Evolutionary conservation across 352 stramenopile species (phyloP).

Genomic region (Phytophthora pistaciae): DNA sequence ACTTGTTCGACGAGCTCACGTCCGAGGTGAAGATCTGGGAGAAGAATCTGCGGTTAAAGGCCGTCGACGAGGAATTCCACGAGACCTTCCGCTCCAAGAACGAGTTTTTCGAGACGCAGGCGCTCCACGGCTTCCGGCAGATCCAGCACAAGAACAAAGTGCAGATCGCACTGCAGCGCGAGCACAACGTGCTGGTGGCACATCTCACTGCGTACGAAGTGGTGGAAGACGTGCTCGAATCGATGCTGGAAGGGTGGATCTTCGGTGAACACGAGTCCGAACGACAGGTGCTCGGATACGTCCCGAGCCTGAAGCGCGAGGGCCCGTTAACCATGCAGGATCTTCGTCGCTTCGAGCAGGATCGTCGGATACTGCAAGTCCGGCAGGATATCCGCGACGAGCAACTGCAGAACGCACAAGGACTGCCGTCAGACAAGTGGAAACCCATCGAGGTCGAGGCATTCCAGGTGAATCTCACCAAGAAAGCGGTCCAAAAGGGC

Average conservation of each 20-base stretch:
- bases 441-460: constrained; percentile 75
- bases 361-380: constrained; percentile 47
- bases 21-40: constrained; percentile 75
- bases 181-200: constrained; percentile 91
- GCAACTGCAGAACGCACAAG: constrained; percentile 54
- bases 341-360: constrained; percentile 67
- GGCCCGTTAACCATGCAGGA: constrained; percentile 77
- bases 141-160: constrained; percentile 86
- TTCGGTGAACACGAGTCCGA: constrained; percentile 94
- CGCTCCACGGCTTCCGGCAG: constrained; percentile 92
- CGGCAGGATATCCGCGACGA: constrained; percentile 42
- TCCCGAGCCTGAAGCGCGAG: constrained; percentile 88
- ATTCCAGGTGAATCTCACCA: constrained; percentile 53
- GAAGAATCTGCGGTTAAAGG: constrained; percentile 71
- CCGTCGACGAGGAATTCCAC: constrained; percentile 95
- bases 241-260: constrained; percentile 97
- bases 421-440: constrained; percentile 74
- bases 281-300: constrained; percentile 72
- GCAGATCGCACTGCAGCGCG: constrained; percentile 80
- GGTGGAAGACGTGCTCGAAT: constrained; percentile 95
- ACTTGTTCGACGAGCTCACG: constrained; percentile 82
- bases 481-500: constrained; percentile 78
- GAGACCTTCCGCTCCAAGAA: constrained; percentile 83
- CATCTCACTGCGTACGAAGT: constrained; percentile 89
- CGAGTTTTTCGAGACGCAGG: constrained; percentile 89